Base-by-base conservation (phyloP, 495 filamentous ascomycete species). In the Penicillium canariense region DNA sequence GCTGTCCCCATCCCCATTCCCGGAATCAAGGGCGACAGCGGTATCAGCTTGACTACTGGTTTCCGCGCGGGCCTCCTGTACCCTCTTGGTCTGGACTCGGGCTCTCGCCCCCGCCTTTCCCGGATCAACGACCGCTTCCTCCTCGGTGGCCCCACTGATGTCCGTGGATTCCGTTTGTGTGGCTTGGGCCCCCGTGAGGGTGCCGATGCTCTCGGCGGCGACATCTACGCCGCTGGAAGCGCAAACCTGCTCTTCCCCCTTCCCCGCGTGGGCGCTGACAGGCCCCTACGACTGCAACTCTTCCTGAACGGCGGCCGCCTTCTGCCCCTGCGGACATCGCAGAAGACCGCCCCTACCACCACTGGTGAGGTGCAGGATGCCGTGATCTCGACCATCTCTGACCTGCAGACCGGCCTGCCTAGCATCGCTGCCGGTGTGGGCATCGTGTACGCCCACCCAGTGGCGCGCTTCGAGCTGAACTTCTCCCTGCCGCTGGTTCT, bases 91-190 rank as follows among this genome's bases (percentile, higher is more conserved):
- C 66, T 87, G 25, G 74, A 77, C 18, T 80, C 77, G 17, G 70
- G 74, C 43, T 58, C 66, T 7, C 77, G 56, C 17, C 83, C 69
- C 27, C 77, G 77, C 28, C 83, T 87, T 3, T 92, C 89, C 46
- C 82, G 89, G 23, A 80, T 96, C 58, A 96, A 93, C 70, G 94
- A 98, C 69, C 91, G 94, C 27, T 97, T 98, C 77, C 82, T 87
- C 47, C 89, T 98, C 34, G 94, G 94, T 40, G 94, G 95, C 0
- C 92, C 94, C 0, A 96, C 91, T 18, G 91, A 96, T 66, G 90
- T 98, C 26, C 87, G 94, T 46, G 94, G 93, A 5, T 98, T 97
- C 80, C 87, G 89, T 26, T 80, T 96, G 32, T 86, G 83, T 18
- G 95, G 95, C 4, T 77, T 97, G 12, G 94, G 94, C 11, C 90